phyloP scores from a whole-genome alignment of 2,329 filamentous ascomycete species.

The Penicillium paneum region DNA sequence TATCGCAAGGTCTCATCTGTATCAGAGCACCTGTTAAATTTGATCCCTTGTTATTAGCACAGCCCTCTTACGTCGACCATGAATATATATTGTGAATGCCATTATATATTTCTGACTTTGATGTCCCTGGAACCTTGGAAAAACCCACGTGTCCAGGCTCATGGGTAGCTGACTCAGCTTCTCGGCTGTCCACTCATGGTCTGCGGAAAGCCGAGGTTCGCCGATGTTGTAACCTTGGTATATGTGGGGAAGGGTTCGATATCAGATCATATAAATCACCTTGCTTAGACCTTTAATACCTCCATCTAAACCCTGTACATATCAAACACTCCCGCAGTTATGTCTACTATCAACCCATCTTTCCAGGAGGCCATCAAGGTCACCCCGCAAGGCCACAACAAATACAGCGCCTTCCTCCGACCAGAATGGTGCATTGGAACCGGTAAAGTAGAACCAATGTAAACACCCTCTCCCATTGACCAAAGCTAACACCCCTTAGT shows the following conservation, averaged over 20 bases:
- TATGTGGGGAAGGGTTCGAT: neutral
- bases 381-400: slow-evolving; percentile 48
- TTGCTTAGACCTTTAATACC: neutral
- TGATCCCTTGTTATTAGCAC: neutral
- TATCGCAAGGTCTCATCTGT: neutral
- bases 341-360: slow-evolving; percentile 24
- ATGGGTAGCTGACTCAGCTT: neutral
- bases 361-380: slow-evolving; percentile 41
- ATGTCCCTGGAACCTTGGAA: neutral
- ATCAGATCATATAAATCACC: neutral
- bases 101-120: neutral
- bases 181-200: neutral
- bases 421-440: slow-evolving; percentile 64
- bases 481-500: slow-evolving; percentile 47
- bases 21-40: neutral
- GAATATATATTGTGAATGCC: neutral
- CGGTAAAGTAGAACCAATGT: slow-evolving; percentile 39
- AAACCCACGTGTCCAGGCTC: neutral
- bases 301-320: neutral
- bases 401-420: slow-evolving; percentile 55
- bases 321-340: neutral
- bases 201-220: slow-evolving; percentile 9
- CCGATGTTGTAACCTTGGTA: neutral
- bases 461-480: slow-evolving; percentile 13
- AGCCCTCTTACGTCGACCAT: neutral